phyloP scores from a whole-genome alignment of 2,329 filamentous ascomycete species.

The Sclerotinia spermophila region DNA sequence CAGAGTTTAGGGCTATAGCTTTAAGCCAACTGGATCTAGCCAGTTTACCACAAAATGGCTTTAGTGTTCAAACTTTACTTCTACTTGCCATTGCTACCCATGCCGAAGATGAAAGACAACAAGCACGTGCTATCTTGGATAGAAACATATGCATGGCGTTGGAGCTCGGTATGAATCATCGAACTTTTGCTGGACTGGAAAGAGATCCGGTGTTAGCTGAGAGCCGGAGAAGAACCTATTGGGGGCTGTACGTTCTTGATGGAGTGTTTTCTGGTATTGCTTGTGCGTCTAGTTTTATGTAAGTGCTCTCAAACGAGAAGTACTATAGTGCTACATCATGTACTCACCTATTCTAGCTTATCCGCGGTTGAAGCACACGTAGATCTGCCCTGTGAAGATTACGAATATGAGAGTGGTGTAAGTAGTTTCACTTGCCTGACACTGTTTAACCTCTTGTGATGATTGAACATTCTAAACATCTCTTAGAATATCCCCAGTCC shows the following conservation, averaged over 20 bases:
- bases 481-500: conserved; percentile 38
- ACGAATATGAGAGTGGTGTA: conserved; percentile 42
- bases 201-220: conserved; percentile 40
- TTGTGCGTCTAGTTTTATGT: conserved; percentile 30
- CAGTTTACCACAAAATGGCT: conserved; percentile 33
- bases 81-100: conserved; percentile 41
- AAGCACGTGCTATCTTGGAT: conserved; percentile 37
- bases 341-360: conserved; percentile 23
- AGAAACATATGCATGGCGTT: conserved; percentile 56
- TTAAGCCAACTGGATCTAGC: conserved; percentile 29
- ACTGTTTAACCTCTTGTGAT: conserved; percentile 5
- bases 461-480: conserved; percentile 18
- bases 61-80: conserved; percentile 40
- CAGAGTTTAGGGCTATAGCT: conserved; percentile 36
- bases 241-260: conserved; percentile 39
- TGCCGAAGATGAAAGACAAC: conserved; percentile 34
- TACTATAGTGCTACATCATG: not conserved
- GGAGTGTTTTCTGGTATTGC: conserved; percentile 26
- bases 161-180: conserved; percentile 56
- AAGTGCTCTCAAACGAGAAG: not conserved
- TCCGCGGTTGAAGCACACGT: conserved; percentile 36
- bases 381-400: conserved; percentile 43
- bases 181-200: conserved; percentile 47
- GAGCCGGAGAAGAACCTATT: conserved; percentile 43
- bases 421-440: conserved; percentile 21